A percentile compares a stretch with the other conserved stretches of the same genome.
Conservation (phyloP, 2,329 filamentous ascomycete genomes). For the Penicillium thymicola region DNA sequence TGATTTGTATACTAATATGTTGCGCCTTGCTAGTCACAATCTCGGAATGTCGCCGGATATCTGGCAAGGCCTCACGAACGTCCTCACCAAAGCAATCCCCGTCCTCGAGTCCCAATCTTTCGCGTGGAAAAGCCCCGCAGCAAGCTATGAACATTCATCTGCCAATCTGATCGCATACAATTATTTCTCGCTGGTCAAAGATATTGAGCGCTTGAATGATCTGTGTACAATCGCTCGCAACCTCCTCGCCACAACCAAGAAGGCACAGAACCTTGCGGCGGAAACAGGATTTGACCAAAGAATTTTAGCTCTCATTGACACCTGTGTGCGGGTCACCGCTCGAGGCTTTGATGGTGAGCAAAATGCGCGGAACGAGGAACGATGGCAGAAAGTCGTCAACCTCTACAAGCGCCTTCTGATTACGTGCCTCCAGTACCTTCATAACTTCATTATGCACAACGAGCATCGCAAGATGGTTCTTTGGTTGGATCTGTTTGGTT, state of each 20-base stretch:
- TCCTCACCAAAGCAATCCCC: conserved; percentile 59
- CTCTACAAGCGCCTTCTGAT: conserved; percentile 65
- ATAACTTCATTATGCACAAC: conserved; percentile 64
- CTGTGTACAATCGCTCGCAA: conserved; percentile 61
- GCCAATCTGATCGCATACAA: conserved; percentile 61
- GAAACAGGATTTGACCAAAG: conserved; percentile 59
- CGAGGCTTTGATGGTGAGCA: conserved; percentile 63
- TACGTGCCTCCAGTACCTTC: conserved; percentile 63
- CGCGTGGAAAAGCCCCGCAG: conserved; percentile 56
- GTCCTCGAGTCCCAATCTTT: conserved; percentile 62
- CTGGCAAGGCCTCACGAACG: conserved; percentile 58
- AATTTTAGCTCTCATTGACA: conserved; percentile 59
- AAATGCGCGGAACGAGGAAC: conserved; percentile 59
- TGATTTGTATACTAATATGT: conserved; percentile 3
- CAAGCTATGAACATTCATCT: conserved; percentile 57
- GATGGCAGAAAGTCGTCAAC: conserved; percentile 64
- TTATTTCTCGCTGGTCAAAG: conserved; percentile 57
- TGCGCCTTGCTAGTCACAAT: conserved; percentile 44
- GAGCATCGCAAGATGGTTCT: conserved; percentile 63
- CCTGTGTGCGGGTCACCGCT: conserved; percentile 62
- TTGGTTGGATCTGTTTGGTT: conserved; percentile 64
- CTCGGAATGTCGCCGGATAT: conserved; percentile 56
- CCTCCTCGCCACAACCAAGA: conserved; percentile 58
- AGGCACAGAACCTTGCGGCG: conserved; percentile 61
- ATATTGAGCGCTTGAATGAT: conserved; percentile 62